phyloP scores from a whole-genome alignment of 805 yeast species.

The Candida oleophila region DNA sequence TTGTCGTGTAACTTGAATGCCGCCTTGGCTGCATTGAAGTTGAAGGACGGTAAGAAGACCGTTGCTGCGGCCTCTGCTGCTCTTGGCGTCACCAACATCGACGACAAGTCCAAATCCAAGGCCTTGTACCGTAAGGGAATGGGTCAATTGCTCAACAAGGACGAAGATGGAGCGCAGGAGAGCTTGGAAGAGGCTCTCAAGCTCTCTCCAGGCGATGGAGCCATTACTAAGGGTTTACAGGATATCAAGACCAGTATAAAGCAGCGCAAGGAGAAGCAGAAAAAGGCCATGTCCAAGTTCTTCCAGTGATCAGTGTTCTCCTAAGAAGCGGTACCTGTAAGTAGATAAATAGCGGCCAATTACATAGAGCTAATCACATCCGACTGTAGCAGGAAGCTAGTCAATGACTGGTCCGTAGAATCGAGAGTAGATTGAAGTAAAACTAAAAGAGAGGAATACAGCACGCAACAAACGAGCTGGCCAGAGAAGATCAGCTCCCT shows the following conservation, averaged over 20 bases:
- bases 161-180: conserved; percentile 66
- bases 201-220: conserved; percentile 69
- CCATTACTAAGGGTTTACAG: conserved; percentile 60
- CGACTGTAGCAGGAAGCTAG: no score
- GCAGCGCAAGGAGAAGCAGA: conserved; percentile 62
- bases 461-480: no score
- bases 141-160: conserved; percentile 62
- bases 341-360: no score
- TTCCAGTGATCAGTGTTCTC: no score
- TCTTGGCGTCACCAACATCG: conserved; percentile 56
- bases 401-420: no score
- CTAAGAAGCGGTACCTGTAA: no score
- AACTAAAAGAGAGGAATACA: no score
- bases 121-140: conserved; percentile 84
- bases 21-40: conserved; percentile 70
- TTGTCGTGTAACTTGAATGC: conserved; percentile 68
- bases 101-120: conserved; percentile 72
- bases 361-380: no score
- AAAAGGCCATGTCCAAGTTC: conserved; percentile 72
- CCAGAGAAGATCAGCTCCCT: no score
- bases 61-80: conserved; percentile 65
- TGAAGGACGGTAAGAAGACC: conserved; percentile 52
- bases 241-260: conserved; percentile 56
- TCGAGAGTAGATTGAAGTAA: no score
- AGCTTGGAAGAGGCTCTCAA: conserved; percentile 66